These are phyloP conservation scores for Adenanthera pavonina DNA, from an alignment of 306 rosid genomes.

Conservation along the genomic window DNA sequence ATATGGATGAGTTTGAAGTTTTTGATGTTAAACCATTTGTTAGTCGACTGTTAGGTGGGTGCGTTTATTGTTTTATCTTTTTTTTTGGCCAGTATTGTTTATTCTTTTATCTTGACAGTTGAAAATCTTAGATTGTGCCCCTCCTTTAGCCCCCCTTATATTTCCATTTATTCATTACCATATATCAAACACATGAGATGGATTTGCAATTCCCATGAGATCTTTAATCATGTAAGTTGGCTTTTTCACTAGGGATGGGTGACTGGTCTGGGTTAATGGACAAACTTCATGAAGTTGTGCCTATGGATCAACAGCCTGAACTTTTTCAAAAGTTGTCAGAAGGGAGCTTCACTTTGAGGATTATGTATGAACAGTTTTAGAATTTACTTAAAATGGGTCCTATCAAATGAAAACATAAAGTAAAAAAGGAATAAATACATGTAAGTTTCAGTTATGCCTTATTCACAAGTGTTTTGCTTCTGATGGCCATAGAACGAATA, in stretches of 20 bases:
- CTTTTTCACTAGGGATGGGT: constrained; percentile 65
- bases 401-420: too few relatives aligned
- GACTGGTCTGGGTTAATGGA: constrained; percentile 88
- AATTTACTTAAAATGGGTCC: constrained; percentile 83
- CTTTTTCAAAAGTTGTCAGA: constrained; percentile 82
- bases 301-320: constrained; percentile 89
- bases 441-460: too few relatives aligned
- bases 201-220: constrained; percentile 11
- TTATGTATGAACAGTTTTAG: too few relatives aligned
- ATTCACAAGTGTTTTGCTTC: too few relatives aligned
- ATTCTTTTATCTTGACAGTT: not conserved
- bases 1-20: constrained; percentile 71
- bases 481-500: too few relatives aligned
- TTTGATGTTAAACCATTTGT: constrained; percentile 71
- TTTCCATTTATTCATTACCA: not conserved
- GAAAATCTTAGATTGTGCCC: not conserved
- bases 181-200: not conserved
- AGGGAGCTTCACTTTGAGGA: too few relatives aligned
- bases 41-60: too few relatives aligned
- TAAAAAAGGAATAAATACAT: too few relatives aligned
- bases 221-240: not conserved
- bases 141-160: not conserved
- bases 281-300: constrained; percentile 90
- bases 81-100: constrained; percentile 47
- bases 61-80: too few relatives aligned